Evolutionary conservation across 2,329 filamentous ascomycete species (phyloP), one percentile per base, ranked within the genome.

Genomic region (Pseudogymnoascus verrucosus): DNA sequence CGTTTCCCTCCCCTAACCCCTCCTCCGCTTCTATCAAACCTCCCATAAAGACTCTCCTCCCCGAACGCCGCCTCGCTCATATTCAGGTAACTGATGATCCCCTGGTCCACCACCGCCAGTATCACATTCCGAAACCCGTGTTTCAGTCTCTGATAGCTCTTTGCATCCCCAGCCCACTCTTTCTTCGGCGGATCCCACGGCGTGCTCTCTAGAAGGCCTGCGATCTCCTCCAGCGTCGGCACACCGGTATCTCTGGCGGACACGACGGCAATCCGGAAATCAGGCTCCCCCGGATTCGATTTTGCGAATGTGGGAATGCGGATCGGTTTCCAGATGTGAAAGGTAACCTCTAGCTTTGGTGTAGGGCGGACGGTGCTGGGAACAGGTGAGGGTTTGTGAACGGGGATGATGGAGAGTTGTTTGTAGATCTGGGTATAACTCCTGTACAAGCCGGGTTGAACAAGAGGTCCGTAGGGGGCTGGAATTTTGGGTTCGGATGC

Each of bases 41-140:
- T 77, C 71, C 87, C 84, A 70, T 86, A 91, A 39, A 96, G 71
- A 74, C 78, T 85, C 75, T 96, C 91, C 66, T 85, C 83, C 0
- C 82, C 88, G 76, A 97, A 97, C 0, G 87, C 88, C 10, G 86
- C 87, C 78, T 98, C 92, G 1, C 84, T 86, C 64, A 97, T 82
- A 23, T 90, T 80, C 71, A 97, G 80, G 73, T 93, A 98, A 74
- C 93, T 98, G 54, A 93, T 89, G 21, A 98, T 82, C 0, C 95
- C 95, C 67, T 91, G 84, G 73, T 98, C 95, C 36, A 97, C 92
- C 1, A 98, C 84, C 0, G 93, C 95, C 23, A 99, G 74, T 36
- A 97, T 80, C 34, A 95, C 89, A 74, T 91, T 95, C 67, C 91
- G 84, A 74, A 89, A 87, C 1, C 92, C 95, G 71, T 96, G 87